These are phyloP conservation scores for Picea sitchensis DNA, from an alignment of 75 land plant species.

Conservation along the genomic window DNA sequence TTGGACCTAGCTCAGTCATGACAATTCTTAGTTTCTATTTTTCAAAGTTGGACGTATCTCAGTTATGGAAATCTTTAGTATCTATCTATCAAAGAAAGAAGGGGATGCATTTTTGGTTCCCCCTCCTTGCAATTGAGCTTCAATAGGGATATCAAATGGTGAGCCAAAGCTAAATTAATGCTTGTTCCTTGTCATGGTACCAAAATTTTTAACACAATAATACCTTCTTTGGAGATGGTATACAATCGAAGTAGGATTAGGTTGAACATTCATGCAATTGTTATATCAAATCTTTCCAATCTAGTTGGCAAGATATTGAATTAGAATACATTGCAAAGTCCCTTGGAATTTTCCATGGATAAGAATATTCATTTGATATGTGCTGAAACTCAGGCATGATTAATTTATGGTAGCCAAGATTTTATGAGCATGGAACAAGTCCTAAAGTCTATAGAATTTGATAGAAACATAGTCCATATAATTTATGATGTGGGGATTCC, in stretches of 20 bases:
- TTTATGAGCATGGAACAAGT: conserved; percentile 78
- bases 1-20: conserved; percentile 71
- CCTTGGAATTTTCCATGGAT: conserved; percentile 53
- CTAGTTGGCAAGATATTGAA: conserved; percentile 56
- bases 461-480: conserved; percentile 59
- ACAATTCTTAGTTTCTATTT: conserved; percentile 57
- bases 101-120: conserved; percentile 71
- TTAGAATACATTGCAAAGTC: conserved; percentile 33
- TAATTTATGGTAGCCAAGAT: conserved; percentile 33
- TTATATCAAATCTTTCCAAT: conserved; percentile 67
- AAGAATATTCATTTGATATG: conserved; percentile 71
- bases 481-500: conserved; percentile 67
- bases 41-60: too few relatives aligned
- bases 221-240: conserved; percentile 52
- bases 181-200: conserved; percentile 59
- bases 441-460: conserved; percentile 23
- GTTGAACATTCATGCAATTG: conserved; percentile 51
- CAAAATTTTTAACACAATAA: conserved; percentile 47
- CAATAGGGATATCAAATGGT: conserved; percentile 72
- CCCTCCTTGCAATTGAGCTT: conserved; percentile 74
- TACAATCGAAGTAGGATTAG: conserved; percentile 53
- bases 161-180: conserved; percentile 41
- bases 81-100: conserved; percentile 32
- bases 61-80: too few relatives aligned
- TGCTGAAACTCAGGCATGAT: conserved; percentile 80